phyloP scores from a whole-genome alignment of 257 asterid species.

The Henckelia pumila region DNA sequence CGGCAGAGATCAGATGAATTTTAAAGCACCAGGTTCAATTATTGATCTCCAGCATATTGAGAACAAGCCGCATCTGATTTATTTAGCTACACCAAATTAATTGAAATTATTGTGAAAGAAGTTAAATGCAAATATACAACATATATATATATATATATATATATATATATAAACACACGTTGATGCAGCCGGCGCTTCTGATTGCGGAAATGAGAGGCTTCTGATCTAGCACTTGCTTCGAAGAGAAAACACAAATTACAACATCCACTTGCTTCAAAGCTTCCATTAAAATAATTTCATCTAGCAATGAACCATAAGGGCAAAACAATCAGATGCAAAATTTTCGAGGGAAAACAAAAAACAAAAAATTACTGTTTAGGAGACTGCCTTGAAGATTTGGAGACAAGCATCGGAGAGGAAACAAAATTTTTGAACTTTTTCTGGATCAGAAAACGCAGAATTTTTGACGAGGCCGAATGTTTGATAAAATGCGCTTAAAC shows the following conservation, averaged over 20 bases:
- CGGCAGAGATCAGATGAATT: no score
- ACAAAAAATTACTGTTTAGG: no score
- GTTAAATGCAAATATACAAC: not conserved
- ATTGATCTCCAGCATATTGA: no score
- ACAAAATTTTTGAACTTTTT: constrained; percentile 49
- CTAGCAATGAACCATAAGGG: constrained; percentile 79
- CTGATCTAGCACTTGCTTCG: constrained; percentile 71
- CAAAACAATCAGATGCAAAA: not conserved
- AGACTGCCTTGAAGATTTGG: constrained; percentile 46
- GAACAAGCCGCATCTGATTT: no score
- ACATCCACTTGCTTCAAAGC: constrained; percentile 71
- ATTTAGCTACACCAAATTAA: not conserved
- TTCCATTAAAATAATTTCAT: constrained; percentile 49
- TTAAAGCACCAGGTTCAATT: no score
- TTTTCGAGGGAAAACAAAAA: not conserved
- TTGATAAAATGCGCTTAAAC: constrained; percentile 60
- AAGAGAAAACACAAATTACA: constrained; percentile 75
- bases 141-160: no score
- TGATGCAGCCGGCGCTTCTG: constrained; percentile 68
- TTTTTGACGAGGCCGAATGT: constrained; percentile 83
- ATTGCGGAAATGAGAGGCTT: constrained; percentile 70
- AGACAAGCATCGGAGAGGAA: constrained; percentile 53
- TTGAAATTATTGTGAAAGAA: not conserved
- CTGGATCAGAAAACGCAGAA: constrained; percentile 63
- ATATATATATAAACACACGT: constrained; percentile 47